Percentiles rank a stretch among this genome's conserved stretches.
phyloP scores from a whole-genome alignment of 108 stramenopile genomes.

The Nannochloropsis granulata region DNA sequence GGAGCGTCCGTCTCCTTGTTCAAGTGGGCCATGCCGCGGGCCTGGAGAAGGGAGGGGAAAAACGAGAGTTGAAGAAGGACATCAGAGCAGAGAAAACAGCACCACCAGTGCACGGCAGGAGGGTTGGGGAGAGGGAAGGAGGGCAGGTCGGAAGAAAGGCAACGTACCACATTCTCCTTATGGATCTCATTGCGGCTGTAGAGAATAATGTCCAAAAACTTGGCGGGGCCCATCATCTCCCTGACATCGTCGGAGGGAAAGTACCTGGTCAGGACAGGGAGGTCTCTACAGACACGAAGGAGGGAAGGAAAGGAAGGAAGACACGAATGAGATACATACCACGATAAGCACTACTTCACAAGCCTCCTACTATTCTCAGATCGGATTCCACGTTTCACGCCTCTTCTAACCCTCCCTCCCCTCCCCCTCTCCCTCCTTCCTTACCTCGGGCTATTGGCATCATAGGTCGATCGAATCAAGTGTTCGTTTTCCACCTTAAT shows the following conservation, averaged over 20 bases:
- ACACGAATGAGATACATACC: too few species aligned
- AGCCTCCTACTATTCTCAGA: not conserved
- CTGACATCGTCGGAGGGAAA: slow-evolving; percentile 5
- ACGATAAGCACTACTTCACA: too few species aligned
- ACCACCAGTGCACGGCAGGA: not conserved
- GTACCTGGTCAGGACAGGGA: slow-evolving; percentile 30
- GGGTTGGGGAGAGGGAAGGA: not conserved
- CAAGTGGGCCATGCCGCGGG: not conserved
- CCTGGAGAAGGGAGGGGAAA: not conserved
- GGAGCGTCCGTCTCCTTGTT: slow-evolving; percentile 38
- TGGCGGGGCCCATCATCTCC: slow-evolving; percentile 9
- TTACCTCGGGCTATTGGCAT: slow-evolving; percentile 15
- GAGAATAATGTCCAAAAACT: slow-evolving; percentile 38
- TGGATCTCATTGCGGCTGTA: slow-evolving; percentile 44
- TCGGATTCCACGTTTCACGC: not conserved
- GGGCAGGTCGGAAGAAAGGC: not conserved
- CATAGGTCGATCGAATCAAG: slow-evolving; percentile 30
- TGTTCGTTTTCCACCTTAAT: slow-evolving; percentile 29
- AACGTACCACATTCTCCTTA: slow-evolving; percentile 27
- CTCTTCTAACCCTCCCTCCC: too few species aligned
- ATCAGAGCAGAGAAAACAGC: too few species aligned
- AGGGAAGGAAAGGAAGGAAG: too few species aligned
- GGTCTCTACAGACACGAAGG: slow-evolving; percentile 1
- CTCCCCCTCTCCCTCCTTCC: slow-evolving; percentile 45
- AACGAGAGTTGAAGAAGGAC: slow-evolving; percentile 30